Evolutionary conservation across 202 grass and related monocot species (phyloP).

Genomic region (Hordeum pubiflorum): DNA sequence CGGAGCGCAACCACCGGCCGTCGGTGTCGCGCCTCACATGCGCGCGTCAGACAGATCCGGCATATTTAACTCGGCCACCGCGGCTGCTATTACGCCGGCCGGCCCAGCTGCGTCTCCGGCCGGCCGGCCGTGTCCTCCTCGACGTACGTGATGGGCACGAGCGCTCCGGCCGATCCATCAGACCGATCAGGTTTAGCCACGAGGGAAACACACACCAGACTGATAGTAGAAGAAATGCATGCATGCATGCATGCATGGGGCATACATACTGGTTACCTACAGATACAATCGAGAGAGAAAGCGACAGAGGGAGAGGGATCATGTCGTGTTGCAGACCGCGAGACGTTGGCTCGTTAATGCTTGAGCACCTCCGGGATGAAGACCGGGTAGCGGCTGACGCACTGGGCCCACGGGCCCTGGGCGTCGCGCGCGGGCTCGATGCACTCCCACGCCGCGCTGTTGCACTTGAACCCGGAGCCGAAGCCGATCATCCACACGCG

Average conservation of each 20-base stretch:
- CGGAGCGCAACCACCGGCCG: conserved; percentile 30
- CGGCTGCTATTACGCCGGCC: not conserved
- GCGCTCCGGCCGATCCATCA: not conserved
- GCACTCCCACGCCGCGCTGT: conserved; percentile 72
- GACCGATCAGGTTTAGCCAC: not conserved
- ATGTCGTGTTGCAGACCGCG: no score
- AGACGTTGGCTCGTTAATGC: not conserved
- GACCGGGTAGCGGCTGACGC: not conserved
- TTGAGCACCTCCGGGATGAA: not conserved
- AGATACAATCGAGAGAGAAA: not conserved
- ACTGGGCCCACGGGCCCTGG: conserved; percentile 38
- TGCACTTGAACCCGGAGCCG: conserved; percentile 76
- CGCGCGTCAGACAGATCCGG: conserved; percentile 15
- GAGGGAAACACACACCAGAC: not conserved
- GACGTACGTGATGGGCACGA: not conserved
- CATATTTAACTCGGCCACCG: conserved; percentile 24
- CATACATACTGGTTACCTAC: not conserved
- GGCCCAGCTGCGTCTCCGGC: not conserved
- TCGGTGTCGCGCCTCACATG: conserved; percentile 30
- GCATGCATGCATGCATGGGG: not conserved
- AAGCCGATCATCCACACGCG: conserved; percentile 64
- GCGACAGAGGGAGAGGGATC: not conserved
- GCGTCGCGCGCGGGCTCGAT: conserved; percentile 28
- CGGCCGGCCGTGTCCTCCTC: not conserved
- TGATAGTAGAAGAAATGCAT: not conserved